phyloP scores from a whole-genome alignment of 345 rosid species.

The Ceriops decandra region DNA sequence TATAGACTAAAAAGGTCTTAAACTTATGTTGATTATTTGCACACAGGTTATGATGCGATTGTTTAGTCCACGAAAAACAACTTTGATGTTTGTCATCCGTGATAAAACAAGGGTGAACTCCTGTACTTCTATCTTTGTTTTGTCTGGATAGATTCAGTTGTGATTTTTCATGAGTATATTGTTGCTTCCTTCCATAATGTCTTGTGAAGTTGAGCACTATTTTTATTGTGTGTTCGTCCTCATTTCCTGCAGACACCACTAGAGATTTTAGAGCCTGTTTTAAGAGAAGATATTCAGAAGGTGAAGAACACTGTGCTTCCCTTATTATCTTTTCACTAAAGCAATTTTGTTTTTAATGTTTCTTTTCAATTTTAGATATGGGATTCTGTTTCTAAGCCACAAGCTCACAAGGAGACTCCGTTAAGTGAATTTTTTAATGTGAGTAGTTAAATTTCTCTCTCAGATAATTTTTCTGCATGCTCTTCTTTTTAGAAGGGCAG shows the following conservation, averaged over 20 bases:
- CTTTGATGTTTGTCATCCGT: conserved; percentile 96
- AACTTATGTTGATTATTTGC: conserved; percentile 22
- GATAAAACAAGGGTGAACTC: conserved; percentile 86
- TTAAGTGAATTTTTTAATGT: conserved; percentile 96
- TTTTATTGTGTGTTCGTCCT: conserved; percentile 20
- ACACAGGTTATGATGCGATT: conserved; percentile 97
- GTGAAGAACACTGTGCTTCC: conserved; percentile 31
- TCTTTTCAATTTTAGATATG: conserved; percentile 66
- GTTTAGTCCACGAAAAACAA: conserved; percentile 98
- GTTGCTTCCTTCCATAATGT: not conserved
- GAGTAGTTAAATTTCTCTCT: conserved; percentile 23
- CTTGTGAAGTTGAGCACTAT: conserved; percentile 1
- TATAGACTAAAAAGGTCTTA: conserved; percentile 8
- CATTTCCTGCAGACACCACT: conserved; percentile 70
- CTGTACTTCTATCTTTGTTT: conserved; percentile 5
- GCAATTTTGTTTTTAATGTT: not conserved
- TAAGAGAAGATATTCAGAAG: conserved; percentile 98
- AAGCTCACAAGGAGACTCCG: conserved; percentile 88
- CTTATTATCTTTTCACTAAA: conserved; percentile 17
- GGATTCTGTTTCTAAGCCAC: conserved; percentile 94
- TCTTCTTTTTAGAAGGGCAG: not conserved
- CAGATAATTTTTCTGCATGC: not conserved
- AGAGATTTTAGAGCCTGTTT: conserved; percentile 88
- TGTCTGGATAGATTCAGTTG: not conserved
- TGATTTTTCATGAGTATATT: not conserved